Evolutionary conservation across 2,329 filamentous ascomycete genomes (phyloP), one percentile per base, ranked within the genome.

Genomic region (Aspergillus uvarum): DNA sequence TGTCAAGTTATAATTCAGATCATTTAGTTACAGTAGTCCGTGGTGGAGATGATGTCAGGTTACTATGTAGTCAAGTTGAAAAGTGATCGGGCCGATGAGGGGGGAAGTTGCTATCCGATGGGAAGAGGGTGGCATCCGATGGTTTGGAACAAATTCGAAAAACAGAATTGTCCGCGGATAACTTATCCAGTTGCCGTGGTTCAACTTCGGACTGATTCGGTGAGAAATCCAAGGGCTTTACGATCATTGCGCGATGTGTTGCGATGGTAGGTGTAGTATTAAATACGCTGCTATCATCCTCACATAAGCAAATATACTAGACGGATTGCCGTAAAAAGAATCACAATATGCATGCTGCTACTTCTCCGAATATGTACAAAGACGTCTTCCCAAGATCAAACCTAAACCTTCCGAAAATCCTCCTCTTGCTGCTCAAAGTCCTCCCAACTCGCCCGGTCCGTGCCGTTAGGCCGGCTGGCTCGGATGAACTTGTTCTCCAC

Each of bases 381-480:
- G n/a, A 16, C 49, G 3, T 12, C 32, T 12, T 19, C 7, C 7
- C n/a, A 19, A 10, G 1, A 8, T 19, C 14, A 35, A 12, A 16
- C 12, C 31, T 38, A 68, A 59, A 51, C 65, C 60, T 69, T 68
- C 58, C 53, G 70, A 24, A 56, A 58, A 66, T 76, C 73, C 4
- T 65, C 68, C 47, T 73, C 68, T 10, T 65, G 54, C 31, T 58
- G 47, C 38, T 57, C 54, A 35, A 75, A 75, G 32, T 68, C 73
- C 19, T 77, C 71, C 83, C 83, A 85, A 14, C 71, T 78, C 4
- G 82, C 74, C 47, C 68, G 67, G 70, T 85, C 82, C 32, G 73
- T 79, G 2, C 82, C 83, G 70, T 85, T 85, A 4, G 83, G 82
- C 59, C 81, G 76, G 60, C 79, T 79, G 50, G 77, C 79, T 47